Evolutionary conservation across 108 stramenopile genomes (phyloP).

Genomic region (Cyclotella sp.): DNA sequence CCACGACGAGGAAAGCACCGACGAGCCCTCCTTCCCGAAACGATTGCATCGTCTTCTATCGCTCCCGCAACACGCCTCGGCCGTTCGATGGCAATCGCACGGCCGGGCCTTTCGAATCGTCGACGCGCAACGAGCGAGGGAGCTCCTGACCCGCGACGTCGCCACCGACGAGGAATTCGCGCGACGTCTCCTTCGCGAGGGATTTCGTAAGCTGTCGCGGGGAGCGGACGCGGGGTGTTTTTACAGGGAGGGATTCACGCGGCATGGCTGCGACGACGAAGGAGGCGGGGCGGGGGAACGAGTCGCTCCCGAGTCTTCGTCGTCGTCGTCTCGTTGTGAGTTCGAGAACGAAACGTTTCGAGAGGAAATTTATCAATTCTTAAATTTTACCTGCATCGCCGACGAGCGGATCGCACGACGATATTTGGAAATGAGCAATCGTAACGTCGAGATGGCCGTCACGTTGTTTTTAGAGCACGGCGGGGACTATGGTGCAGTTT

Average conservation of each 20-base stretch:
- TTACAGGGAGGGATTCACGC: background rate
- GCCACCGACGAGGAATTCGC: background rate
- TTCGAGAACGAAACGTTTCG: too few species aligned
- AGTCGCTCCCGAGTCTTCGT: too few species aligned
- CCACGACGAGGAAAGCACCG: background rate
- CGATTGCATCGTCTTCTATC: background rate
- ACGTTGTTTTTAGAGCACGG: slow-evolving; percentile 71
- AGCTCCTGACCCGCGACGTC: background rate
- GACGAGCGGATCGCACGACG: slow-evolving; percentile 54
- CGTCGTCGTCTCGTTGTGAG: slow-evolving; percentile 6
- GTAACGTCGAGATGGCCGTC: slow-evolving; percentile 74
- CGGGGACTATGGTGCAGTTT: slow-evolving; percentile 17
- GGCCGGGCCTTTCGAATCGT: background rate
- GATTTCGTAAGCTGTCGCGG: background rate
- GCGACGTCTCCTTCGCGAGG: background rate
- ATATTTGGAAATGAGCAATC: slow-evolving; percentile 84
- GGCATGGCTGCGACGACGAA: background rate
- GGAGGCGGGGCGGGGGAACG: too few species aligned
- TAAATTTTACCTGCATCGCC: slow-evolving; percentile 68
- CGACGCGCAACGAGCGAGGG: background rate
- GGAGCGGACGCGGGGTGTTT: background rate
- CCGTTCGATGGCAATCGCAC: background rate
- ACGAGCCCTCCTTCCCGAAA: background rate
- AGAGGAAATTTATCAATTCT: slow-evolving; percentile 60
- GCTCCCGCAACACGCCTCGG: background rate